Base-by-base conservation (phyloP, 257 asterid genomes). In the Plantago ovata region DNA sequence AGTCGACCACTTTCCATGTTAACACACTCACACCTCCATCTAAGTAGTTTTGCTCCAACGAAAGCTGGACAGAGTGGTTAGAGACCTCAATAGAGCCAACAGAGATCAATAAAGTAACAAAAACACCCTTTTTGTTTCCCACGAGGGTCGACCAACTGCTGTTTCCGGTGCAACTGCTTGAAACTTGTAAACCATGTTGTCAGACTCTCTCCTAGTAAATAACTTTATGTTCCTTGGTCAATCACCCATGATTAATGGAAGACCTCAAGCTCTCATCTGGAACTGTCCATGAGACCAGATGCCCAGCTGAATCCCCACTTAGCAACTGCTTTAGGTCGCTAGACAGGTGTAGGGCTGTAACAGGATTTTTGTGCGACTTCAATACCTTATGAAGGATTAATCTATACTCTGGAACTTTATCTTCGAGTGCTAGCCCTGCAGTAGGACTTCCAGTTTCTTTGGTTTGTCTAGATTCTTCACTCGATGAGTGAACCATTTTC, bases 241-340 rank as follows among this genome's bases (percentile, higher is more conserved):
- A 33, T 80, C 72, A 87, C 87, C 95, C 98, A 72, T 62, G 83
- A 76, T 72, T 83, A 20, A 64, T 72, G 52, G 85, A 66, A 62
- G 71, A 58, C 68, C 81, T 85, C 82, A 82, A 67, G 83, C 84
- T 77, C 67, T 89, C 97, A 38, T 89, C 99, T 6, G 89, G 95
- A 44, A 93, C 74, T 13, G 92, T 82, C 99, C 99, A 93, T 0
- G 99, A 93, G 50, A 82, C 20, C 68, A 93, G 67, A 67, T 80
- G 86, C 45, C 99, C 99, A 24, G 73, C 80, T 14, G 95, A 75
- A 74, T 93, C 99, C 61, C 96, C 99, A 56, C 87, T 93, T 72
- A 93, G 65, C 68, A 93, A 65, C 76, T 89, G 96, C 53, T 93
- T 93, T 44, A 84, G 69, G 73, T 93, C 99, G 57, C 71, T 80